Evolutionary conservation across 1,284 basidiomycete species (phyloP).

Genomic region (Wallemia hederae): DNA sequence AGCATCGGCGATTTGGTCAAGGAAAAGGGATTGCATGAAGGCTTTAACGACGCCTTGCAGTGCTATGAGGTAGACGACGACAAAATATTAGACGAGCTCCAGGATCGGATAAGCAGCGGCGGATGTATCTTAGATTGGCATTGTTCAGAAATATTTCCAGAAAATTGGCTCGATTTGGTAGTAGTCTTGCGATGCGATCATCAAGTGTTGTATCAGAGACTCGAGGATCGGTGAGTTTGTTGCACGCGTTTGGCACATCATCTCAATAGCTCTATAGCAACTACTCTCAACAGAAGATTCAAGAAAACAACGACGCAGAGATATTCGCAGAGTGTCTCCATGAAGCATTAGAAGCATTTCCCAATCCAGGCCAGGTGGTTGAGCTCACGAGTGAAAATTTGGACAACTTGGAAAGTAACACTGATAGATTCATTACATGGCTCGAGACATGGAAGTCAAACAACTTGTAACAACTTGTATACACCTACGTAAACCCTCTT

Average conservation of each 20-base stretch:
- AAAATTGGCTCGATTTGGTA: constrained; percentile 90
- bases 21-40: constrained; percentile 46
- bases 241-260: neutral
- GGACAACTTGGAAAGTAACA: constrained; percentile 61
- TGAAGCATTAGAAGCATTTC: neutral
- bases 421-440: constrained; percentile 60
- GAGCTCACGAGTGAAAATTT: constrained; percentile 50
- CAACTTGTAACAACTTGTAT: neutral
- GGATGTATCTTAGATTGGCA: constrained; percentile 93
- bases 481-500: constrained; percentile 12
- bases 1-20: constrained; percentile 78
- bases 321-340: constrained; percentile 17
- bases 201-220: constrained; percentile 56
- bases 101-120: constrained; percentile 32
- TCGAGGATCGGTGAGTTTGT: constrained; percentile 51
- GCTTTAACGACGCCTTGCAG: constrained; percentile 81
- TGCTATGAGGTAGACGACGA: constrained; percentile 86
- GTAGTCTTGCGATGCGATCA: constrained; percentile 80
- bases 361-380: constrained; percentile 24
- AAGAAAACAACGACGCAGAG: constrained; percentile 90
- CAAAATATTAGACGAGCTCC: constrained; percentile 69
- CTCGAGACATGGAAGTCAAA: constrained; percentile 35
- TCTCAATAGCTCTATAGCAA: constrained; percentile 23
- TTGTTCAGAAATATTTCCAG: constrained; percentile 76
- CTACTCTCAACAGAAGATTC: constrained; percentile 73